Conservation (phyloP, 768 basidiomycete species). For the Termitomyces sp. region DNA sequence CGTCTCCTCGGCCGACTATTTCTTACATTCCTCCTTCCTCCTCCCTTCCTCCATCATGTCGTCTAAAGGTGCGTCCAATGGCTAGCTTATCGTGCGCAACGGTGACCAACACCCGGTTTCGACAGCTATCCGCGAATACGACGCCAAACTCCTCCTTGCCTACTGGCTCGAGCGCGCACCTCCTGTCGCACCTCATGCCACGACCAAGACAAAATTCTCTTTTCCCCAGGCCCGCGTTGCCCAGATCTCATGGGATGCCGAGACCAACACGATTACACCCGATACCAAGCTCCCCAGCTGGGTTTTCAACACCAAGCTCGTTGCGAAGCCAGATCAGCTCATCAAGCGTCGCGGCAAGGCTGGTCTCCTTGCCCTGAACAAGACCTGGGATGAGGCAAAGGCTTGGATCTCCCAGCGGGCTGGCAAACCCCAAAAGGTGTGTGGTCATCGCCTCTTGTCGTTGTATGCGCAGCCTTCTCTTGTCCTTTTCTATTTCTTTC, state of each 20-base stretch:
- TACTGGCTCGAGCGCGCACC: slow-evolving; percentile 96
- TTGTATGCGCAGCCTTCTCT: not conserved
- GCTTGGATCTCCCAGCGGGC: slow-evolving; percentile 85
- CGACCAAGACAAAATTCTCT: slow-evolving; percentile 51
- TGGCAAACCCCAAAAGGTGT: slow-evolving; percentile 87
- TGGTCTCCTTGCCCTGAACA: slow-evolving; percentile 91
- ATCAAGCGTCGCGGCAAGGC: slow-evolving; percentile 99
- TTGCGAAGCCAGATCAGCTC: slow-evolving; percentile 96
- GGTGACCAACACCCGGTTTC: slow-evolving; percentile 5
- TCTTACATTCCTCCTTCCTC: slow-evolving; percentile 14
- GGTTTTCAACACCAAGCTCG: slow-evolving; percentile 84
- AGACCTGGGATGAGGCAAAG: slow-evolving; percentile 82
- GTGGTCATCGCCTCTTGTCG: slow-evolving; percentile 21
- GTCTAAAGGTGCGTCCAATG: slow-evolving; percentile 31
- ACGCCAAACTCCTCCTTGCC: slow-evolving; percentile 95
- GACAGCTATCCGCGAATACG: slow-evolving; percentile 87
- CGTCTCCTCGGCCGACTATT: slow-evolving; percentile 8
- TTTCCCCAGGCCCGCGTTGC: slow-evolving; percentile 74
- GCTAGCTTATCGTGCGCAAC: not conserved
- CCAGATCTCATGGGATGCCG: slow-evolving; percentile 82
- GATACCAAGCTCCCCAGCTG: slow-evolving; percentile 62
- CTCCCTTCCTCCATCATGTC: slow-evolving; percentile 31
- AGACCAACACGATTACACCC: slow-evolving; percentile 49
- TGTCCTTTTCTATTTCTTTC: slow-evolving; percentile 7
- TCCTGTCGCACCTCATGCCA: slow-evolving; percentile 58